Evolutionary conservation across 768 basidiomycete genomes (phyloP).

Genomic region (Daedalea quercina): DNA sequence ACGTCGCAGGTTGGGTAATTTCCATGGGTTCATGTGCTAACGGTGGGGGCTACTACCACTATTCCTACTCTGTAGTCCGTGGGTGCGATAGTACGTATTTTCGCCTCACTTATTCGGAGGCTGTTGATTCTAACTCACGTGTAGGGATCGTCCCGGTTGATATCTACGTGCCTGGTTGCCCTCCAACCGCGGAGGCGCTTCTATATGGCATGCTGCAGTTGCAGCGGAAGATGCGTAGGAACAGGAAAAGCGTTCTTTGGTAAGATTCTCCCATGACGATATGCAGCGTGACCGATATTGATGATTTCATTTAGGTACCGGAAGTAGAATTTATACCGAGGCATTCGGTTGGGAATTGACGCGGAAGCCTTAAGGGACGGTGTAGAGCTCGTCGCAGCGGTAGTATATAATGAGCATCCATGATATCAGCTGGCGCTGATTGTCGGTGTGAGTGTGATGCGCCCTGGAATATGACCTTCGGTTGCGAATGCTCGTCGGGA

Average conservation of each 20-base stretch:
- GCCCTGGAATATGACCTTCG: too few relatives aligned
- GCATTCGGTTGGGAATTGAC: not conserved
- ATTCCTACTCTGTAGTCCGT: constrained; percentile 97
- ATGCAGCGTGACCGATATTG: not conserved
- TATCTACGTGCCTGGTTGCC: constrained; percentile 96
- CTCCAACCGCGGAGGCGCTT: constrained; percentile 92
- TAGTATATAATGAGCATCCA: not conserved
- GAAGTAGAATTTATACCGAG: constrained; percentile 13
- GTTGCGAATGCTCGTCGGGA: too few relatives aligned
- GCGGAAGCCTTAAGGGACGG: too few relatives aligned
- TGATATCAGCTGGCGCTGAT: not conserved
- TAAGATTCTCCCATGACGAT: constrained; percentile 25
- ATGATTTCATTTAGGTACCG: constrained; percentile 14
- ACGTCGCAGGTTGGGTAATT: constrained; percentile 82
- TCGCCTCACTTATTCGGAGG: not conserved
- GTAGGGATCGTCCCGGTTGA: constrained; percentile 95
- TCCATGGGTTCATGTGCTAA: constrained; percentile 99
- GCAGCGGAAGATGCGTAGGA: constrained; percentile 92
- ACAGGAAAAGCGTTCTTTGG: constrained; percentile 85
- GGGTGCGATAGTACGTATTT: constrained; percentile 84
- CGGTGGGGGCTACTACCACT: constrained; percentile 96
- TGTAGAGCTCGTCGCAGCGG: not conserved
- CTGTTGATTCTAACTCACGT: too few relatives aligned
- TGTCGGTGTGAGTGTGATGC: too few relatives aligned
- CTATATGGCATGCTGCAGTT: constrained; percentile 96